Percentiles rank a stretch among this genome's conserved stretches.
Conservation (phyloP, 495 filamentous ascomycete species). For the Baudoinia panamericana region DNA sequence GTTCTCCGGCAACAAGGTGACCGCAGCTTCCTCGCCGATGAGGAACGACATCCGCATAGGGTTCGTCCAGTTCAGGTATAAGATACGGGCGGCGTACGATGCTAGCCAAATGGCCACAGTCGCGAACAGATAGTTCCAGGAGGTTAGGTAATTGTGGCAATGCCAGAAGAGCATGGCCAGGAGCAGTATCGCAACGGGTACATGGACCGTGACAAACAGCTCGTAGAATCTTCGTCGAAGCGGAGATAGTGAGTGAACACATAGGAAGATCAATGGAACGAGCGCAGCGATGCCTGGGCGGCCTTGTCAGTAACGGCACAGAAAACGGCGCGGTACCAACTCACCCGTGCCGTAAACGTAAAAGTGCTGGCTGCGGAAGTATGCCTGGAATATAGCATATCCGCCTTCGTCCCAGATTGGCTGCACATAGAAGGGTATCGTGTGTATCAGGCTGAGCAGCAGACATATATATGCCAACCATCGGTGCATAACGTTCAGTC, state of each 20-base stretch:
- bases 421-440: conserved; percentile 77
- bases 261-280: conserved; percentile 67
- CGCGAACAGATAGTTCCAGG: conserved; percentile 80
- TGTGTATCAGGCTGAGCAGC: conserved; percentile 70
- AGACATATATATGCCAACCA: conserved; percentile 85
- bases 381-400: conserved; percentile 46
- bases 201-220: conserved; percentile 67
- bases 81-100: conserved; percentile 29
- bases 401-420: conserved; percentile 71
- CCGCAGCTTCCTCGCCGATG: conserved; percentile 74
- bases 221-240: conserved; percentile 59
- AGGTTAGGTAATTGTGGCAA: conserved; percentile 78
- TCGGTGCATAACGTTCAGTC: conserved; percentile 83
- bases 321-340: conserved; percentile 1
- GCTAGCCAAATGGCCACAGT: conserved; percentile 72
- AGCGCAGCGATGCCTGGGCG: conserved; percentile 58
- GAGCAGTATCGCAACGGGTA: conserved; percentile 67
- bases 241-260: conserved; percentile 66
- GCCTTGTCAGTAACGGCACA: neutral
- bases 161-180: conserved; percentile 90
- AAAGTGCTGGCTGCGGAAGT: conserved; percentile 47
- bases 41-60: conserved; percentile 67
- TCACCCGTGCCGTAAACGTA: conserved; percentile 70
- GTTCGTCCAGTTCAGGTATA: conserved; percentile 75
- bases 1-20: conserved; percentile 79